Evolutionary conservation across 495 filamentous ascomycete species (phyloP), one percentile per base, ranked within the genome.

Genomic region (Chaetomium cochliodes): DNA sequence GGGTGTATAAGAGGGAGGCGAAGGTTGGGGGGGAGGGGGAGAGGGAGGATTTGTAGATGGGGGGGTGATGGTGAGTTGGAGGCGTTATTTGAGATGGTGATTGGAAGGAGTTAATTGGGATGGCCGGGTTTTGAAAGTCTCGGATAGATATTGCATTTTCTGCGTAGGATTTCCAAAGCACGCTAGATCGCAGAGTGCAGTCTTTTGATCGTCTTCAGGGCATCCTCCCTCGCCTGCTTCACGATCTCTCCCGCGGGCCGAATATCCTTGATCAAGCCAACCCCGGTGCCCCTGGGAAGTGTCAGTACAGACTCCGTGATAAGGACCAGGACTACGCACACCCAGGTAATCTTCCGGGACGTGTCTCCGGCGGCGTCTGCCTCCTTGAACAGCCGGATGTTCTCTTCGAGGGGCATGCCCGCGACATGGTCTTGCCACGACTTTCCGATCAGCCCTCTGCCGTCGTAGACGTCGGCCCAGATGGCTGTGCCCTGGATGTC

Each of bases 181-280:
- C 15, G 41, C 18, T 44, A 52, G 5, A 47, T 18, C 5, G 13
- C 44, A 30, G 37, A 23, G 20, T 75, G 66, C 6, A 80, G 30
- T 5, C 53, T 53, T 59, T 30, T 30, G 16, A 80, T 77, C 16
- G 85, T 76, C 23, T 82, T 76, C 49, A 87, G 77, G 7, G 90
- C 88, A 72, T 88, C 84, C 53, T 80, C 74, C 13, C 92, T 85
- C 80, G 90, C 88, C 67, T 88, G 81, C 65, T 76, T 81, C 42
- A 93, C 84, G 74, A 94, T 92, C 54, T 83, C 79, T 30, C 80
- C 85, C 0, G 91, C 91, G 0, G 91, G 88, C 68, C 86, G 80
- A 42, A 90, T 84, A 13, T 87, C 79, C 58, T 79, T 79, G 28
- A 94, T 79, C 39, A 87, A 77, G 7, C 88, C 92, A 5, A 91